Conservation (phyloP, 176 grass and related monocot species). For the Cenchrus purpureus region DNA sequence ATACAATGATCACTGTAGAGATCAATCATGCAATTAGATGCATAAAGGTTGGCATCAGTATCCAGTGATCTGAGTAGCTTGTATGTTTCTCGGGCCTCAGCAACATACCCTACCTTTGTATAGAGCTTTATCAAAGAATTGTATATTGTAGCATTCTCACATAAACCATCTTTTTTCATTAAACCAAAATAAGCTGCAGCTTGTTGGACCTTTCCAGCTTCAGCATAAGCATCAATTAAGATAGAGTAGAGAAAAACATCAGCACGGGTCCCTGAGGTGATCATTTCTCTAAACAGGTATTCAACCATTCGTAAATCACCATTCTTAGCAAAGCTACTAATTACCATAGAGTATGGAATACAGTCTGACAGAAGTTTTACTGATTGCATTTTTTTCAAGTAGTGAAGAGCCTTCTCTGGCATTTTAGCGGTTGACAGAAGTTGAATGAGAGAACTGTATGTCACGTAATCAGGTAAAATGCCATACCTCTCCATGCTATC, state of each 20-base stretch:
- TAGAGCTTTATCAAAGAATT: conserved; percentile 92
- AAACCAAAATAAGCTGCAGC: conserved; percentile 80
- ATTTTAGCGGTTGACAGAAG: conserved; percentile 59
- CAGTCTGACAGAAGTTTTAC: conserved; percentile 60
- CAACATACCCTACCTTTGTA: conserved; percentile 70
- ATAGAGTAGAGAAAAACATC: conserved; percentile 78
- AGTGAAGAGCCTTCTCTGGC: conserved; percentile 66
- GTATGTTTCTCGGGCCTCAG: conserved; percentile 73
- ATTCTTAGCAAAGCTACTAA: conserved; percentile 68
- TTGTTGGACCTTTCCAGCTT: conserved; percentile 74
- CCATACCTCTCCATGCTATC: conserved; percentile 69
- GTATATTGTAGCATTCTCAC: conserved; percentile 57
- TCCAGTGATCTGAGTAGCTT: conserved; percentile 73
- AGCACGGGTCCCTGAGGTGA: conserved; percentile 52
- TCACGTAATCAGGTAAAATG: conserved; percentile 77
- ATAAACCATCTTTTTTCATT: conserved; percentile 73
- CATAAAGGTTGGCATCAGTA: conserved; percentile 57
- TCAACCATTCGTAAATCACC: conserved; percentile 59
- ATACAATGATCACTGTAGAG: conserved; percentile 85
- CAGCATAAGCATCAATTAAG: conserved; percentile 81
- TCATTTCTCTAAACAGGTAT: conserved; percentile 80
- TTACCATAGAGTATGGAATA: conserved; percentile 71
- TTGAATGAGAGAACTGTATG: conserved; percentile 85
- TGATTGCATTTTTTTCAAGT: conserved; percentile 78
- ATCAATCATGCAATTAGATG: conserved; percentile 92